Percentiles rank a stretch among this genome's conserved stretches.
These are phyloP conservation scores for Thermomucor indicae-seudaticae DNA, from an alignment of 371 early-diverging fungal genomes.

Conservation along the genomic window DNA sequence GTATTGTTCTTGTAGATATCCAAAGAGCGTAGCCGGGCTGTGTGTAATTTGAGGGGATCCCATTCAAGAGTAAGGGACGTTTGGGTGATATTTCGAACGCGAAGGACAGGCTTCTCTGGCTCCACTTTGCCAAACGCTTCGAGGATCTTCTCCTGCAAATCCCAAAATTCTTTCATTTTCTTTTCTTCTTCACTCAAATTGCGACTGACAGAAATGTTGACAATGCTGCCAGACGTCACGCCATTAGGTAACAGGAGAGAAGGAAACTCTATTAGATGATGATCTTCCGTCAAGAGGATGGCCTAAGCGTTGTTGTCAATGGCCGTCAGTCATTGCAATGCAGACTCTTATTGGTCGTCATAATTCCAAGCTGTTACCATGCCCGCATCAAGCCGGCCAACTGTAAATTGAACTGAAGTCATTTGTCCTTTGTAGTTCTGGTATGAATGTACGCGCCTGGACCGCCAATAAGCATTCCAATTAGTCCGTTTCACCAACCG, in stretches of 20 bases:
- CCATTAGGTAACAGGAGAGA: slow-evolving; percentile 92
- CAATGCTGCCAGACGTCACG: slow-evolving; percentile 89
- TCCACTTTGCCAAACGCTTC: slow-evolving; percentile 70
- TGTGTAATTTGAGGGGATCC: slow-evolving; percentile 80
- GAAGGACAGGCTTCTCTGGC: slow-evolving; percentile 77
- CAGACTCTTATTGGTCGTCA: background rate
- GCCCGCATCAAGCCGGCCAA: slow-evolving; percentile 91
- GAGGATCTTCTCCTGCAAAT: slow-evolving; percentile 81
- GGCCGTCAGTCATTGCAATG: background rate
- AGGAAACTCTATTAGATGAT: slow-evolving; percentile 97
- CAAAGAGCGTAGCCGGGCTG: slow-evolving; percentile 75
- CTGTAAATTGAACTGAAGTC: slow-evolving; percentile 79
- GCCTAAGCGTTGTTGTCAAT: slow-evolving; percentile 61
- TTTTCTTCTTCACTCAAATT: slow-evolving; percentile 80
- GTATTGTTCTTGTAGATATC: slow-evolving; percentile 81
- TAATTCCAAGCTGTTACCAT: slow-evolving; percentile 55
- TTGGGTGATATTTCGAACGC: slow-evolving; percentile 80
- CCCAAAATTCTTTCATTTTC: slow-evolving; percentile 78
- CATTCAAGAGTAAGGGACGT: slow-evolving; percentile 87
- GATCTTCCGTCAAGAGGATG: slow-evolving; percentile 88
- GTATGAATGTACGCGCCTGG: no score
- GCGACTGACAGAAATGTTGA: slow-evolving; percentile 89
- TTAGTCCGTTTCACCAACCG: no score
- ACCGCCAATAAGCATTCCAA: no score
- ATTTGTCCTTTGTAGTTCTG: no score